Evolutionary conservation across 2,329 filamentous ascomycete genomes (phyloP).

Genomic region (Verticillium albo-atrum): DNA sequence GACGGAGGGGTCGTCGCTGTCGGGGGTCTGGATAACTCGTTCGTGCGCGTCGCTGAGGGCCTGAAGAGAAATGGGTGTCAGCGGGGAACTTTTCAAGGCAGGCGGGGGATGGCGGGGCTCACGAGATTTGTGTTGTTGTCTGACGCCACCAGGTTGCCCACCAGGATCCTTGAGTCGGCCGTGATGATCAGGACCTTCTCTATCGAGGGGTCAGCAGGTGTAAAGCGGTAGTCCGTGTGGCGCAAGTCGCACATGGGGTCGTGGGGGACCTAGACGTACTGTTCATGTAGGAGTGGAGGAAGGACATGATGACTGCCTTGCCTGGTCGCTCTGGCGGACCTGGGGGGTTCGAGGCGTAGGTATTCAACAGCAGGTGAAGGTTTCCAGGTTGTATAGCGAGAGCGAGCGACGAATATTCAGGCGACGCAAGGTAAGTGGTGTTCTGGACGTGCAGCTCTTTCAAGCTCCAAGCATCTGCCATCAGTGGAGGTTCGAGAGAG

Average conservation of each 20-base stretch:
- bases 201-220: constrained; percentile 34
- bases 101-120: constrained; percentile 16
- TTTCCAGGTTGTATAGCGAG: not conserved
- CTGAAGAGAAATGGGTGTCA: constrained; percentile 26
- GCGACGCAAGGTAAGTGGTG: not conserved
- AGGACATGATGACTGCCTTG: constrained; percentile 30
- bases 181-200: constrained; percentile 92
- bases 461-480: not conserved
- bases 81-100: not conserved
- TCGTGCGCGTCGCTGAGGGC: constrained; percentile 81
- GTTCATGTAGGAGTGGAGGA: constrained; percentile 39
- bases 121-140: constrained; percentile 90
- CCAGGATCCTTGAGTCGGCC: constrained; percentile 81
- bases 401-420: not conserved
- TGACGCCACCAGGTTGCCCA: constrained; percentile 78
- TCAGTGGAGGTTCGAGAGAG: not conserved
- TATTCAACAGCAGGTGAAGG: not conserved
- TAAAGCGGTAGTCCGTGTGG: not conserved
- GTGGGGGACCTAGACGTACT: constrained; percentile 24
- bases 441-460: not conserved
- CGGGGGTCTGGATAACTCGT: constrained; percentile 80
- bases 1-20: constrained; percentile 76
- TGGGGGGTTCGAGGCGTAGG: not conserved
- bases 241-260: not conserved
- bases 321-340: not conserved